A percentile compares a stretch with the other conserved stretches of the same genome.
Evolutionary conservation across 2,329 filamentous ascomycete genomes (phyloP).

Genomic region (Aspergillus brunneoviolaceus): DNA sequence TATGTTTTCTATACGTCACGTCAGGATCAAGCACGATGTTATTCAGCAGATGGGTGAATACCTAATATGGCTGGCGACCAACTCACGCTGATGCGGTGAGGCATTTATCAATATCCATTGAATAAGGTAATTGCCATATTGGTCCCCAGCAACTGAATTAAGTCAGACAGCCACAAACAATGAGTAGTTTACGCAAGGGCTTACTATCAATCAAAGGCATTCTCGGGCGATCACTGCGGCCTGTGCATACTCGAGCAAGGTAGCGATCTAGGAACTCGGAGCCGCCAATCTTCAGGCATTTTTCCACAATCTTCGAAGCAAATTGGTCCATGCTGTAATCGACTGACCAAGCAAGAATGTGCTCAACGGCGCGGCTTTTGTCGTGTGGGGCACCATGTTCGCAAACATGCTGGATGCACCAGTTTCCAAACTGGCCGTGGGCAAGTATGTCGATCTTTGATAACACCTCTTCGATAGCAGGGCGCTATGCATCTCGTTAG

Average conservation of each 20-base stretch:
- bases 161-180: constrained; percentile 10
- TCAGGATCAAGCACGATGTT: neutral
- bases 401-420: constrained; percentile 99
- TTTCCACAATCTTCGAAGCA: constrained; percentile 98
- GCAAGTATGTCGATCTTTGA: constrained; percentile 93
- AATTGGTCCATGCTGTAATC: constrained; percentile 99
- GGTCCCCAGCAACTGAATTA: constrained; percentile 76
- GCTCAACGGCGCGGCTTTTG: constrained; percentile 88
- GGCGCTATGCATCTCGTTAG: constrained; percentile 62
- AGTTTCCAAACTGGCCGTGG: constrained; percentile 97
- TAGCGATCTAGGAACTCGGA: constrained; percentile 88
- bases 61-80: constrained; percentile 90
- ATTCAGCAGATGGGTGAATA: constrained; percentile 21
- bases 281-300: constrained; percentile 95
- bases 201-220: constrained; percentile 92
- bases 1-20: constrained; percentile 68
- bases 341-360: constrained; percentile 87
- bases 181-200: constrained; percentile 25
- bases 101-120: constrained; percentile 95
- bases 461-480: constrained; percentile 95
- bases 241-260: constrained; percentile 89
- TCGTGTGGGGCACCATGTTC: constrained; percentile 91
- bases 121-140: constrained; percentile 97
- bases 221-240: constrained; percentile 82
- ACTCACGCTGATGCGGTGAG: constrained; percentile 81